Evolutionary conservation across 169 alveolate species (phyloP), one percentile per base, ranked within the genome.

Genomic region (Toxoplasma gondii): DNA sequence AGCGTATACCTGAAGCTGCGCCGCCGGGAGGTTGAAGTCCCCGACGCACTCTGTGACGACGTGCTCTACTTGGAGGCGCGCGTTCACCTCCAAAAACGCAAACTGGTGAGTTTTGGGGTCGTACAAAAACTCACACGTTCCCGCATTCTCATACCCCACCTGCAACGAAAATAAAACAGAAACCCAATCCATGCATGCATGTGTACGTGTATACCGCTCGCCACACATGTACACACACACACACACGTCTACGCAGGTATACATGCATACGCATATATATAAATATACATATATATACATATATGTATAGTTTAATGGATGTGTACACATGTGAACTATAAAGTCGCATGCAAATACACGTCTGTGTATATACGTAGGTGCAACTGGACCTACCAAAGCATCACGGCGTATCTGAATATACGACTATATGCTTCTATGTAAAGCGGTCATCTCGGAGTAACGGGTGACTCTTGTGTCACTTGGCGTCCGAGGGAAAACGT

Each of bases 31-130:
- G 88, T 97, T 97, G 67, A 97, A 97, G 54, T 97, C 98, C 38
- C 98, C 98, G 91, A 98, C 96, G 43, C 98, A 98, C 95, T 98
- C 99, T 22, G 99, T 98, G 80, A 98, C 99, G 16, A 99, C 99
- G 94, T 98, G 99, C 93, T 98, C 99, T 64, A 98, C 99, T 82
- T 96, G 97, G 69, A 96, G 93, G 9, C 97, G 92, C 38, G 97
- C 95, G 84, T 96, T 96, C 91, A 96, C 64, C 83, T 94, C 97
- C 41, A 96, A 74, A 96, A 98, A 98, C 91, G 95, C 97, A 94
- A 96, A 97, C 88, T 97, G 96, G 31, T 96, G 93, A 74, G 96
- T 93, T 80, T 97, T 87, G 39, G 97, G 97, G 91, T 98, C 99
- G 92, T 97, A 98, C 91, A 98, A 93, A 96, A 97, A 98, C 96